Conservation (phyloP, 2,329 filamentous ascomycete species). For the Microdochium trichocladiopsis region DNA sequence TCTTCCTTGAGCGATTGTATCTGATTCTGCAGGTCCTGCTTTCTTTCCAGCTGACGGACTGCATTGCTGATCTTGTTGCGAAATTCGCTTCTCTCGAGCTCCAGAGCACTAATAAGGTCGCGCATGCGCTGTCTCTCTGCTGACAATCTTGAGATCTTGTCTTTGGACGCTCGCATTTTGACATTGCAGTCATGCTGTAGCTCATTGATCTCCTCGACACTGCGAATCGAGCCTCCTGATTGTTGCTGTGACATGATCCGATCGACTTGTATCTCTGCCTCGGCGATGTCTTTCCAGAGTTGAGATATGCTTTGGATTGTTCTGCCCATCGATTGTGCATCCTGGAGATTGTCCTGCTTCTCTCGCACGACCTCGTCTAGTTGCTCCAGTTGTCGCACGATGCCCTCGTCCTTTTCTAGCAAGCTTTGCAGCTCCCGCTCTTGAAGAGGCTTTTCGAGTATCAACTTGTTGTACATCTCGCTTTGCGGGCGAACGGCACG, state of each 20-base stretch:
- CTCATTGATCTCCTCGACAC: slow-evolving; percentile 77
- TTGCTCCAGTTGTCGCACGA: slow-evolving; percentile 57
- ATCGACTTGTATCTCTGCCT: slow-evolving; percentile 66
- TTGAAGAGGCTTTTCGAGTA: slow-evolving; percentile 62
- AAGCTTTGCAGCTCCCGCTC: slow-evolving; percentile 55
- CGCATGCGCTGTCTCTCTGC: slow-evolving; percentile 66
- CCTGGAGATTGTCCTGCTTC: slow-evolving; percentile 58
- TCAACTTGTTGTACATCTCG: slow-evolving; percentile 67
- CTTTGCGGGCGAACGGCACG: slow-evolving; percentile 59
- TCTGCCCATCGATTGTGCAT: slow-evolving; percentile 69
- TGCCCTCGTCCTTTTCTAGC: slow-evolving; percentile 52
- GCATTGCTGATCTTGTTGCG: slow-evolving; percentile 65
- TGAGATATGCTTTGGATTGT: slow-evolving; percentile 71
- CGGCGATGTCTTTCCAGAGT: slow-evolving; percentile 63
- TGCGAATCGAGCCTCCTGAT: slow-evolving; percentile 55
- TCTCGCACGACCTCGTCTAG: slow-evolving; percentile 61
- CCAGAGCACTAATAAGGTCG: slow-evolving; percentile 60
- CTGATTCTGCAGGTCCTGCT: slow-evolving; percentile 60
- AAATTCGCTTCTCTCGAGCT: slow-evolving; percentile 71
- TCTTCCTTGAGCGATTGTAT: slow-evolving; percentile 67
- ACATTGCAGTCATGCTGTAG: slow-evolving; percentile 62
- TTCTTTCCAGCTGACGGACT: slow-evolving; percentile 73
- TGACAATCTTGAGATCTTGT: slow-evolving; percentile 56
- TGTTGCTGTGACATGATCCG: slow-evolving; percentile 72
- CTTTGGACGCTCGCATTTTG: slow-evolving; percentile 57